Conservation (phyloP, 2,329 filamentous ascomycete genomes). For the Penicillium sp. region DNA sequence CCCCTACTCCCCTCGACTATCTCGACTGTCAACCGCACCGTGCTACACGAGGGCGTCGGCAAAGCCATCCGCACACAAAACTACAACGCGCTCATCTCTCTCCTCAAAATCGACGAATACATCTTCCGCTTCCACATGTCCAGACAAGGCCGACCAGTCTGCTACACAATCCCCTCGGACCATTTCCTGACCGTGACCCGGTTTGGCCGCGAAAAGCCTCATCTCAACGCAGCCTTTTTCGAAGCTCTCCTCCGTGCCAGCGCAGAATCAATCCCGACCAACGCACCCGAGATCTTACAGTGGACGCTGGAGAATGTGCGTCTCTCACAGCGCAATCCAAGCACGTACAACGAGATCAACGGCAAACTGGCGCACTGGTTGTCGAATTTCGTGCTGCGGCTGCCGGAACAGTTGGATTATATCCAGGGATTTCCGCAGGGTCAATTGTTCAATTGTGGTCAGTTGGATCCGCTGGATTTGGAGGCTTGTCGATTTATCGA, state of each 20-base stretch:
- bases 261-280: slow-evolving; percentile 46
- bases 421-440: slow-evolving; percentile 20
- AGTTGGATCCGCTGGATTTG: slow-evolving; percentile 28
- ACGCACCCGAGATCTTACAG: slow-evolving; percentile 44
- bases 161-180: slow-evolving; percentile 40
- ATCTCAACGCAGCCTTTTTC: slow-evolving; percentile 36
- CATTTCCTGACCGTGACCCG: slow-evolving; percentile 44
- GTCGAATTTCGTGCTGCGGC: slow-evolving; percentile 41
- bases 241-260: slow-evolving; percentile 45
- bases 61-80: slow-evolving; percentile 47
- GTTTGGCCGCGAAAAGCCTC: slow-evolving; percentile 29
- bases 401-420: slow-evolving; percentile 36
- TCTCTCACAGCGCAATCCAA: slow-evolving; percentile 10
- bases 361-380: slow-evolving; percentile 43
- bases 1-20: neutral
- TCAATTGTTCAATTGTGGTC: slow-evolving; percentile 37
- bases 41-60: slow-evolving; percentile 48
- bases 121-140: slow-evolving; percentile 26
- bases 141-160: neutral
- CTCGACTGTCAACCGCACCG: slow-evolving; percentile 37
- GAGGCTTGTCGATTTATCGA: slow-evolving; percentile 34
- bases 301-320: slow-evolving; percentile 41
- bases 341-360: slow-evolving; percentile 17
- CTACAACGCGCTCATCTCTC: slow-evolving; percentile 36
- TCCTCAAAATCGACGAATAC: slow-evolving; percentile 49